phyloP scores from a whole-genome alignment of 352 stramenopile species.

The Elongisporangium prolatum region DNA sequence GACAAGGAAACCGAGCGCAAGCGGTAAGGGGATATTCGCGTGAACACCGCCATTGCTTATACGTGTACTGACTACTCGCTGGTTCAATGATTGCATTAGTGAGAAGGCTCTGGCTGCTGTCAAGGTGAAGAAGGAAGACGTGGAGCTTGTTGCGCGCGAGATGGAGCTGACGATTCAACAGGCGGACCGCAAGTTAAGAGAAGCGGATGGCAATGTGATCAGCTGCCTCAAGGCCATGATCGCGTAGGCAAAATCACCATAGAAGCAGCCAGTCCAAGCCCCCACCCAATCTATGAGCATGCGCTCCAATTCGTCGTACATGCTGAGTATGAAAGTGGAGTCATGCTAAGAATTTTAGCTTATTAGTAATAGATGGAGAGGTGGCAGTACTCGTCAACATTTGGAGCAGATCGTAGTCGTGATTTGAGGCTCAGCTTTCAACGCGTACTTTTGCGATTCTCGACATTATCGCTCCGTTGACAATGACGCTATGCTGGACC shows the following conservation, averaged over 20 bases:
- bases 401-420: neutral
- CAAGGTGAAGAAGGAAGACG: constrained; percentile 80
- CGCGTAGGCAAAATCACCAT: constrained; percentile 13
- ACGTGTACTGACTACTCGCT: neutral
- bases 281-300: neutral
- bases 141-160: constrained; percentile 69
- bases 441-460: constrained; percentile 12
- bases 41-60: neutral
- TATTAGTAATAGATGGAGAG: constrained; percentile 9
- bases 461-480: constrained; percentile 13
- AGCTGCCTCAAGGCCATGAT: constrained; percentile 63
- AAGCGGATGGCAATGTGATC: constrained; percentile 69
- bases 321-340: neutral
- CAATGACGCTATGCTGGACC: constrained; percentile 1
- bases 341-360: constrained; percentile 5
- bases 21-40: constrained; percentile 14
- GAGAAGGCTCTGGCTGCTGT: constrained; percentile 79
- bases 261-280: neutral
- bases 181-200: constrained; percentile 79
- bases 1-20: constrained; percentile 78
- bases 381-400: constrained; percentile 1
- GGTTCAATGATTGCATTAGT: constrained; percentile 8
- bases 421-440: constrained; percentile 8
- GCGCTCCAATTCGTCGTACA: neutral
- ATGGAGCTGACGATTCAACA: constrained; percentile 73